A percentile compares a stretch with the other conserved stretches of the same genome.
phyloP scores from a whole-genome alignment of 345 rosid species.

The Streptanthus diversifolius region DNA sequence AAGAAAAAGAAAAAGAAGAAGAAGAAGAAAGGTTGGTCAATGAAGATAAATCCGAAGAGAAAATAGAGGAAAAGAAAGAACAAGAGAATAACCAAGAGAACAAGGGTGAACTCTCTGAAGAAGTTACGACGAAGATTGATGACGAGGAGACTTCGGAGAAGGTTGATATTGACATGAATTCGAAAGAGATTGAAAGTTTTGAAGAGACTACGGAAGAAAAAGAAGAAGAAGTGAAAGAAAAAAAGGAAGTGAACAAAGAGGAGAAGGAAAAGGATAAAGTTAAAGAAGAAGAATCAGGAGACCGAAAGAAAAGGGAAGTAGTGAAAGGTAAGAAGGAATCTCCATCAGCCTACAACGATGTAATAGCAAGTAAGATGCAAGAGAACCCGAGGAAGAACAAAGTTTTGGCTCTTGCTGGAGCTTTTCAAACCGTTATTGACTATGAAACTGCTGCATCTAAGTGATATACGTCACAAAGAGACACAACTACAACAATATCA shows the following conservation, averaged over 20 bases:
- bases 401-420: slow-evolving; percentile 82
- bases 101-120: slow-evolving; percentile 16
- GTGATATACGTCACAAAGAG: slow-evolving; percentile 19
- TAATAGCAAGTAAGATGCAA: slow-evolving; percentile 66
- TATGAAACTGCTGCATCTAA: slow-evolving; percentile 59
- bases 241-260: slow-evolving; percentile 29
- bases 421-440: slow-evolving; percentile 87
- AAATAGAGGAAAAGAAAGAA: slow-evolving; percentile 24
- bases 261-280: neutral
- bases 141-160: slow-evolving; percentile 22
- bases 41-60: slow-evolving; percentile 25
- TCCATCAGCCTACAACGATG: slow-evolving; percentile 68
- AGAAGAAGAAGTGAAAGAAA: neutral
- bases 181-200: slow-evolving; percentile 16
- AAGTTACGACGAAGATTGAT: slow-evolving; percentile 5
- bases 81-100: slow-evolving; percentile 11
- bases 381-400: slow-evolving; percentile 70
- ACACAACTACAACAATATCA: neutral
- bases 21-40: neutral
- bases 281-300: slow-evolving; percentile 12
- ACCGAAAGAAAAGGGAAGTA: slow-evolving; percentile 21
- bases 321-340: slow-evolving; percentile 56
- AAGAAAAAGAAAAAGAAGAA: neutral
- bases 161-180: neutral
- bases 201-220: neutral